These are phyloP conservation scores for Erysiphe pulchra DNA, from an alignment of 2,329 filamentous ascomycete genomes.

Conservation along the genomic window DNA sequence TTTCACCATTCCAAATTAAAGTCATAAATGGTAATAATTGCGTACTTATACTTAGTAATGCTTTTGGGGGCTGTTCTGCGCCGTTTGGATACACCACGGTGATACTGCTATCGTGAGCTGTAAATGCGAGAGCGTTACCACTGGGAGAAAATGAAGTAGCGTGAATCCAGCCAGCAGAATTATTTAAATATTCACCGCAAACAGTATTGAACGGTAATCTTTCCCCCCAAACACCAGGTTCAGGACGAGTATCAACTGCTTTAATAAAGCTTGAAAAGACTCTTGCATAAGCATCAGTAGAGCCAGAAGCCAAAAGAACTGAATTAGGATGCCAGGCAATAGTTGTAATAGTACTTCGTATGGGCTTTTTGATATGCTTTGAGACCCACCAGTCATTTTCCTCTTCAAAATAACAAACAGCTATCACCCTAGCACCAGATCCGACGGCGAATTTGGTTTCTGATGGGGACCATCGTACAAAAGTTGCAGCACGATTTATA, in stretches of 20 bases:
- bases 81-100: constrained; percentile 87
- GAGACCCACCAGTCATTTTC: constrained; percentile 99
- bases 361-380: constrained; percentile 97
- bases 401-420: constrained; percentile 95
- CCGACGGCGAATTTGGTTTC: constrained; percentile 96
- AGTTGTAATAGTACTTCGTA: constrained; percentile 86
- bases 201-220: constrained; percentile 93
- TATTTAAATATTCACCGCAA: constrained; percentile 87
- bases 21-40: constrained; percentile 82
- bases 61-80: constrained; percentile 69
- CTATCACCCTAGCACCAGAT: constrained; percentile 82
- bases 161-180: constrained; percentile 92
- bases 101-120: constrained; percentile 84
- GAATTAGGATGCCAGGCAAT: constrained; percentile 96
- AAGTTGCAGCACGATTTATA: constrained; percentile 90
- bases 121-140: constrained; percentile 80
- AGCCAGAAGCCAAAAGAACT: constrained; percentile 77
- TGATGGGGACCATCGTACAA: constrained; percentile 87
- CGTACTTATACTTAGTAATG: constrained; percentile 74
- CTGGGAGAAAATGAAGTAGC: constrained; percentile 79
- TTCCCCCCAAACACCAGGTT: constrained; percentile 81
- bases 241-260: constrained; percentile 65
- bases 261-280: constrained; percentile 96
- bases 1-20: constrained; percentile 73
- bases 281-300: constrained; percentile 87